Evolutionary conservation across 1,139 yeast genomes (phyloP), one percentile per base, ranked within the genome.

Genomic region (Yamadazyma diospyri): DNA sequence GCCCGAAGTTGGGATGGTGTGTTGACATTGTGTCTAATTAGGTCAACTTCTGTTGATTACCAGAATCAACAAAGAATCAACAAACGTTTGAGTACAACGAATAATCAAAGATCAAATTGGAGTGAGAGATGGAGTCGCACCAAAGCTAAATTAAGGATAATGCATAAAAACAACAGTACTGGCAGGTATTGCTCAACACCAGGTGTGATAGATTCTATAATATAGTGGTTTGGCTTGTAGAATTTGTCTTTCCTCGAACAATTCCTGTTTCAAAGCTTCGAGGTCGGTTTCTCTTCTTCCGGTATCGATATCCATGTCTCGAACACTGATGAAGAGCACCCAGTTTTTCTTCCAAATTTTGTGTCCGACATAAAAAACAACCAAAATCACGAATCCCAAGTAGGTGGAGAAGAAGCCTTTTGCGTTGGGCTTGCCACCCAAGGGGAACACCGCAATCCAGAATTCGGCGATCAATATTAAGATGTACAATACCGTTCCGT

Each of bases 401-500:
- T 64, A 66, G 11, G 56, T 47, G 30, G 50, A 41, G 48, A 66
- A 66, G 49, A 67, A 67, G 14, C 40, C 56, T 23, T 47, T 33
- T 3, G 71, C 72, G 37, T 46, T 53, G 10, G 73, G 65, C 6
- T 38, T 32, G 6, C 48, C 61, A 3, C 65, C 68, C 23, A 63
- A 43, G 8, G 72, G 73, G 54, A 59, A 66, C 26, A 67, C 48
- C 4, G 72, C 61, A 17, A 53, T 47, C 63, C 59, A 58, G 53
- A 78, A 76, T 48, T 76, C 78, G 7, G 79, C 80, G 30, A 70
- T 59, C 24, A 77, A 58, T 34, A 81, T 78, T 38, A 78, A 52
- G 14, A 67, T 32, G 43, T 70, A 64, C 43, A 77, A 55, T 14
- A 64, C 41, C 1, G 69, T 57, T 13, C 80, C 80, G 50, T 62